Evolutionary conservation across 768 basidiomycete genomes (phyloP), one percentile per base, ranked within the genome.

Genomic region (Mycena polygramma): DNA sequence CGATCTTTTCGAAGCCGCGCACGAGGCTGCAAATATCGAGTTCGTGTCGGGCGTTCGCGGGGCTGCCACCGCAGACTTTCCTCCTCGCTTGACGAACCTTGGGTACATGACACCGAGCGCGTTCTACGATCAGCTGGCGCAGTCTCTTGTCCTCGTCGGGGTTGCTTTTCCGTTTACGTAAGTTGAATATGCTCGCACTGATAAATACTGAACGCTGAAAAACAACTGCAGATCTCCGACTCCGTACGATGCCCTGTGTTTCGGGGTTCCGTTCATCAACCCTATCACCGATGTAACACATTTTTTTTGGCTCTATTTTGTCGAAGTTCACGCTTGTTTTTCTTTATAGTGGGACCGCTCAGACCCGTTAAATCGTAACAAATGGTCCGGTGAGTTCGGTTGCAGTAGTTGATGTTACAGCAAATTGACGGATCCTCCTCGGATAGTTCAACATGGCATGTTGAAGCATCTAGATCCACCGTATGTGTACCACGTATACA

Each of bases 241-340:
- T 2, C 81, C 81, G 0, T 81, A 80, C 49, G 77, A 81, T 52
- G 78, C 79, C 4, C 69, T 83, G 10, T 82, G 81, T 63, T 74
- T 77, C 30, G 82, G 80, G 7, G 79, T 83, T 4, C 81, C 82
- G 9, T 83, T 82, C 65, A 73, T 83, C 43, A 81, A 83, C 66
- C 81, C 80, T 2, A 77, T 83, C 11, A n/a, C 69, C 70, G 30
- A 53, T n/a, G 60, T 48, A 22, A n/a, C n/a, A n/a, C n/a, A n/a
- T n/a, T n/a, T n/a, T n/a, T n/a, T n/a, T n/a, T n/a, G n/a, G n/a
- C n/a, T 30, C 17, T 57, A 41, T 63, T 19, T 57, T 24, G 22
- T 41, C 58, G 8, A 17, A 20, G 15, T 35, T 51, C 5, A 17
- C 26, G 63, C 61, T 35, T 35, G 5, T 19, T 43, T 77, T 77